Evolutionary conservation across 176 grass and related monocot genomes (phyloP).

Genomic region (Aegilops tauschii): DNA sequence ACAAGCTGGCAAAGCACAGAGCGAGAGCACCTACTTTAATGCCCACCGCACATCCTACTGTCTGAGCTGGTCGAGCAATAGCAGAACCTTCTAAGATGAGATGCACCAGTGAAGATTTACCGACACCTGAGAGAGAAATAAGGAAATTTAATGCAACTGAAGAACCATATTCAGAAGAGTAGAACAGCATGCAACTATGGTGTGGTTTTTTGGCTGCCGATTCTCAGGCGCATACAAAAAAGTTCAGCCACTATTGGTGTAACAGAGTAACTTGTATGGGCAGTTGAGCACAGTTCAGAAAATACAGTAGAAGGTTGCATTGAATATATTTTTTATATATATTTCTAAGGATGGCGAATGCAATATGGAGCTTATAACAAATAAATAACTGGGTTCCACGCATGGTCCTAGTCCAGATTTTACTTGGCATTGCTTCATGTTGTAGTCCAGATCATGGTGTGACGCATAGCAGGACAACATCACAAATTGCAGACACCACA

Average conservation of each 20-base stretch:
- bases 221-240: neutral
- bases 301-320: neutral
- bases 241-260: neutral
- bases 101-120: constrained; percentile 87
- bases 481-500: neutral
- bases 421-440: too few species aligned
- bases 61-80: constrained; percentile 64
- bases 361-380: too few species aligned
- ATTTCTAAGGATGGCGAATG: too few species aligned
- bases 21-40: constrained; percentile 54
- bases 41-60: constrained; percentile 72
- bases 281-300: neutral
- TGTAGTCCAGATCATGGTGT: too few species aligned
- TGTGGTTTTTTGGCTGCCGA: neutral
- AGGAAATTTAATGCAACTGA: constrained; percentile 17
- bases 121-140: constrained; percentile 55
- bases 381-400: too few species aligned
- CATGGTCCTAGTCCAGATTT: too few species aligned
- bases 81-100: constrained; percentile 73
- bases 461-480: too few species aligned
- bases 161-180: neutral
- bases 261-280: neutral
- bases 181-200: constrained; percentile 4
- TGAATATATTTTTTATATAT: too few species aligned
- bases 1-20: neutral